Evolutionary conservation across 2,329 filamentous ascomycete genomes (phyloP), one percentile per base, ranked within the genome.

Genomic region (Emmonsia crescens): DNA sequence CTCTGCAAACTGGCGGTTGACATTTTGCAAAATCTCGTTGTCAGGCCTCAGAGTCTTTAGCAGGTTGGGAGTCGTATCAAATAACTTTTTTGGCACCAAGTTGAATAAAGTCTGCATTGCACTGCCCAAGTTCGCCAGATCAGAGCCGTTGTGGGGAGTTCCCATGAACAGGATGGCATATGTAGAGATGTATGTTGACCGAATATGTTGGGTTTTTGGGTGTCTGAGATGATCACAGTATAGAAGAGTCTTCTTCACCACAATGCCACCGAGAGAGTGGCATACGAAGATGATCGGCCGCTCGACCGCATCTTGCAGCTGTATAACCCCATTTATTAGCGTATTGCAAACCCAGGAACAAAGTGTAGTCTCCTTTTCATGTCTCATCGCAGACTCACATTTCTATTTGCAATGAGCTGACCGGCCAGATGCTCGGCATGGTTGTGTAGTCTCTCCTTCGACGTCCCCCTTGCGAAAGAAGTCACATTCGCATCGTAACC

Each of bases 81-180:
- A 81, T 58, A 89, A 75, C 66, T 82, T 84, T 70, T 80, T 85
- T 0, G 87, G 87, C 19, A 89, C 79, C 0, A 82, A 81, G 60
- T 82, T 81, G 58, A 85, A 84, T 78, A 91, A 87, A 65, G 80
- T 82, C 72, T 91, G 86, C 40, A 91, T 75, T 60, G 88, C 76
- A 12, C 81, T 75, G 0, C 84, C 87, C 86, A 87, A 89, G 67
- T 83, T 81, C 1, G 87, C 88, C 1, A 86, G 75, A 64, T 86
- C 85, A 1, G 87, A 85, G 9, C 88, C 88, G 21, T 81, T 83
- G 71, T 91, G 89, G 6, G 89, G 89, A 16, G 89, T 92, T 16
- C 88, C 89, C 33, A 92, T 79, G 71, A 92, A 92, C 40, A 91
- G 79, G 62, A 91, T 83, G 29, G 85, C 89, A 68, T 86, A 91